These are phyloP conservation scores for Lepidium campestre DNA, from an alignment of 441 rosid species.

Conservation along the genomic window DNA sequence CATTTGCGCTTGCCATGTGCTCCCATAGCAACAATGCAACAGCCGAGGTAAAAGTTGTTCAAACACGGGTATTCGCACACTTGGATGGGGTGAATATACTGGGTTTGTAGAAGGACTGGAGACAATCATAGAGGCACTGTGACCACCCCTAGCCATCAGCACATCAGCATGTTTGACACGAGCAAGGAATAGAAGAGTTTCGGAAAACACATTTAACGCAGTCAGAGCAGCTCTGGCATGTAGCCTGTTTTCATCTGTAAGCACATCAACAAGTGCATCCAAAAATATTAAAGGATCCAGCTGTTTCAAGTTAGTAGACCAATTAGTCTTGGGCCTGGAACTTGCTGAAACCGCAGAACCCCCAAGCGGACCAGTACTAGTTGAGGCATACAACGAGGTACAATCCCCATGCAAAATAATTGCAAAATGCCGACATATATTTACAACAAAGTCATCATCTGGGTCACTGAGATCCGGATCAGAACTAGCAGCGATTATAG, in stretches of 20 bases:
- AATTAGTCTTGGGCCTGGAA: slow-evolving; percentile 54
- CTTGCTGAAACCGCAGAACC: slow-evolving; percentile 53
- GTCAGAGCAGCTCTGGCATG: slow-evolving; percentile 87
- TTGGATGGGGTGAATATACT: slow-evolving; percentile 90
- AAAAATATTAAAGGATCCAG: slow-evolving; percentile 85
- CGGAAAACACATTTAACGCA: slow-evolving; percentile 85
- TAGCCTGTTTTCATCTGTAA: slow-evolving; percentile 83
- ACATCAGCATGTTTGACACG: slow-evolving; percentile 79
- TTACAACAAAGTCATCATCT: slow-evolving; percentile 76
- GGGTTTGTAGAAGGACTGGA: slow-evolving; percentile 99
- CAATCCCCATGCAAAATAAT: slow-evolving; percentile 75
- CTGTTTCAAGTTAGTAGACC: slow-evolving; percentile 62
- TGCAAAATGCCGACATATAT: slow-evolving; percentile 93
- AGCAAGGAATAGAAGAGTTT: slow-evolving; percentile 86
- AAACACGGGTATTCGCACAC: slow-evolving; percentile 86
- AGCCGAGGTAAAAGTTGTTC: slow-evolving; percentile 98
- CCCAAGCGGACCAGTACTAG: slow-evolving; percentile 40
- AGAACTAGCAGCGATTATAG: slow-evolving; percentile 78
- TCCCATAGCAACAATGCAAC: slow-evolving; percentile 95
- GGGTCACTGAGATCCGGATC: slow-evolving; percentile 75
- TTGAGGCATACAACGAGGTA: slow-evolving; percentile 47
- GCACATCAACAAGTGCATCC: slow-evolving; percentile 94
- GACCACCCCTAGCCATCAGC: slow-evolving; percentile 78
- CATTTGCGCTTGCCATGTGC: slow-evolving; percentile 97
- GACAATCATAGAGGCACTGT: slow-evolving; percentile 87